Evolutionary conservation across 2,329 filamentous ascomycete species (phyloP).

Genomic region (Cercospora sp.): DNA sequence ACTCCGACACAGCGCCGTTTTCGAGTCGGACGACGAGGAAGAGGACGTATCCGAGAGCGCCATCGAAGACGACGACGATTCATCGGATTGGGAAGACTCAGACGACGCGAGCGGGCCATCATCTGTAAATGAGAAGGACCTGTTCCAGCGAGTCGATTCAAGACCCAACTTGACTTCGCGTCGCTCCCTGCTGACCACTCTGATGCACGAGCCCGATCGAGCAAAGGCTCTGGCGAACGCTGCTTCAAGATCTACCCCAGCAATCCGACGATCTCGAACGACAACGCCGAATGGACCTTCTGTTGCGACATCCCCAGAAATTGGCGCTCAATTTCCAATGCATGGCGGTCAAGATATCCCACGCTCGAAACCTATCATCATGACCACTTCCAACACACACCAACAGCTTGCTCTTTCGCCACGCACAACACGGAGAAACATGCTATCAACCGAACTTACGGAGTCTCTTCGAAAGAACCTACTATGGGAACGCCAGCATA

Average conservation of each 20-base stretch:
- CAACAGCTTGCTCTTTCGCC: conserved; percentile 74
- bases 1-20: conserved; percentile 62
- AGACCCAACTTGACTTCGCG: conserved; percentile 80
- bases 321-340: conserved; percentile 39
- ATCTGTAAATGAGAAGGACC: conserved; percentile 68
- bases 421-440: conserved; percentile 87
- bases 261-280: conserved; percentile 60
- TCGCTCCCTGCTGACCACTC: conserved; percentile 83
- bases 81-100: conserved; percentile 58
- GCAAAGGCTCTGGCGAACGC: conserved; percentile 67
- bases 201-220: conserved; percentile 79
- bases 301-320: conserved; percentile 57
- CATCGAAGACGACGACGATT: conserved; percentile 60
- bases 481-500: conserved; percentile 93
- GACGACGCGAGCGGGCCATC: conserved; percentile 75
- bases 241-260: conserved; percentile 58
- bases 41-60: conserved; percentile 75
- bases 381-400: conserved; percentile 66
- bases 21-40: conserved; percentile 59
- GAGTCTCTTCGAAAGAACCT: conserved; percentile 89
- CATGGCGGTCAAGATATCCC: conserved; percentile 38
- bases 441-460: conserved; percentile 92
- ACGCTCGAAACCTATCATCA: conserved; percentile 77
- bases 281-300: conserved; percentile 69
- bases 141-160: conserved; percentile 91